Conservation (phyloP, 1,284 basidiomycete species). For the Sphagnurus paluster region DNA sequence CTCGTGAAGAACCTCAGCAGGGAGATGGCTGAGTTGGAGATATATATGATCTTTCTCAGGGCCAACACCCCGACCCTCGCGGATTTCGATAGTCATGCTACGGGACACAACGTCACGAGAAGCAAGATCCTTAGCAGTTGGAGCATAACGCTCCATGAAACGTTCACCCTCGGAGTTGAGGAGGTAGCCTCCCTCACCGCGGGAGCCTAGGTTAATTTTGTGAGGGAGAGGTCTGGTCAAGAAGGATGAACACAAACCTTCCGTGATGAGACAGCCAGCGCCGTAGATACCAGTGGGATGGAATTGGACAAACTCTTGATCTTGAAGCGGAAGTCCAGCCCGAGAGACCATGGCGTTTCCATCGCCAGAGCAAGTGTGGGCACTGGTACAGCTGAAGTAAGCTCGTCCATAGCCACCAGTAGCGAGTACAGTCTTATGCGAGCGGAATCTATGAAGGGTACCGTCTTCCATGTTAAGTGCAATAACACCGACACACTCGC, state of each 20-base stretch:
- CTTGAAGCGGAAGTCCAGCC: slow-evolving; percentile 96
- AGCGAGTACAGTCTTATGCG: slow-evolving; percentile 98
- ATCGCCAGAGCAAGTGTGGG: slow-evolving; percentile 98
- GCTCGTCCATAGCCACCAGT: slow-evolving; percentile 98
- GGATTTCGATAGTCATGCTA: slow-evolving; percentile 99
- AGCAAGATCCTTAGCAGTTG: slow-evolving; percentile 98
- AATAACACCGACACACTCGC: slow-evolving; percentile 98
- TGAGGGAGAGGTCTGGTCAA: not conserved
- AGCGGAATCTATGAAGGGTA: slow-evolving; percentile 96
- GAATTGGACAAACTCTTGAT: slow-evolving; percentile 99
- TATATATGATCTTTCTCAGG: slow-evolving; percentile 98
- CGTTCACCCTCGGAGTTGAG: slow-evolving; percentile 99
- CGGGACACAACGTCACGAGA: slow-evolving; percentile 99
- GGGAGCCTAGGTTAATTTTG: slow-evolving; percentile 68
- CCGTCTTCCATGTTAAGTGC: slow-evolving; percentile 99
- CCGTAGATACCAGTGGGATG: slow-evolving; percentile 99
- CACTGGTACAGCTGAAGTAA: slow-evolving; percentile 99
- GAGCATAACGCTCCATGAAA: slow-evolving; percentile 99
- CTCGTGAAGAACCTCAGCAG: slow-evolving; percentile 94
- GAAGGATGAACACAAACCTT: slow-evolving; percentile 55
- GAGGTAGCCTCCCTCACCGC: slow-evolving; percentile 99
- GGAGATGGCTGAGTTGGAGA: slow-evolving; percentile 96
- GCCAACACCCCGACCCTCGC: slow-evolving; percentile 98
- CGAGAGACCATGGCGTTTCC: slow-evolving; percentile 99
- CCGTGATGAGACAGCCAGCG: slow-evolving; percentile 98